Percentiles rank a stretch among this genome's conserved stretches.
Evolutionary conservation across 2,329 filamentous ascomycete species (phyloP).

Genomic region (Pezicula neosporulosa): DNA sequence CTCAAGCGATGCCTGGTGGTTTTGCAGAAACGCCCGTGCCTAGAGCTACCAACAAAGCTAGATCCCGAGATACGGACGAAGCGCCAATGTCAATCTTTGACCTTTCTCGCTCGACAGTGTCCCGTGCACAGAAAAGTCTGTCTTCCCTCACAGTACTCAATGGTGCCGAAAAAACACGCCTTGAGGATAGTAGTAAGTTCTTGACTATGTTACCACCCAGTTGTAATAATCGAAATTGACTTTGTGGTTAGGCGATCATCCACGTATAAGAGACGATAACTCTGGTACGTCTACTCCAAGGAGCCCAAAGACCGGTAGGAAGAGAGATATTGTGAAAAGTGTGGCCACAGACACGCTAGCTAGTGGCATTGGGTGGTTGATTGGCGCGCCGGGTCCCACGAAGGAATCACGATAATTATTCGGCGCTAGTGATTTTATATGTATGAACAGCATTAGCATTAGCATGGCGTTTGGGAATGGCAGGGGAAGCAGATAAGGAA

Average conservation of each 20-base stretch:
- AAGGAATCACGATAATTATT: too few relatives aligned
- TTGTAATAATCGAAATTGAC: too few relatives aligned
- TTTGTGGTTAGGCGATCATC: conserved; percentile 4
- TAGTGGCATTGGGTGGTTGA: conserved; percentile 64
- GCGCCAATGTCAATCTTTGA: conserved; percentile 64
- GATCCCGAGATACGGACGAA: conserved; percentile 51
- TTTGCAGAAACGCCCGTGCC: conserved; percentile 39
- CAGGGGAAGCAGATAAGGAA: too few relatives aligned
- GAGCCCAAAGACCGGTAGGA: conserved; percentile 45
- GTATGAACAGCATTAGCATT: too few relatives aligned
- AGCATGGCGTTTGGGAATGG: too few relatives aligned
- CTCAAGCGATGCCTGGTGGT: conserved; percentile 52
- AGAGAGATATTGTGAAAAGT: conserved; percentile 68
- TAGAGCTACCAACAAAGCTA: conserved; percentile 14
- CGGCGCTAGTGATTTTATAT: too few relatives aligned
- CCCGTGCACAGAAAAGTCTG: conserved; percentile 55
- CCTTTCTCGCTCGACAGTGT: conserved; percentile 57
- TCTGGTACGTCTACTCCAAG: conserved; percentile 6
- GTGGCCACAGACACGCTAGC: conserved; percentile 65
- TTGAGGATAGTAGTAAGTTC: conserved; percentile 9
- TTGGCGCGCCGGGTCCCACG: conserved; percentile 45
- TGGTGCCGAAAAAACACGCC: conserved; percentile 23
- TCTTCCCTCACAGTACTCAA: conserved; percentile 42
- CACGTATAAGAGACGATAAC: conserved; percentile 23
- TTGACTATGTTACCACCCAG: too few relatives aligned